phyloP scores from a whole-genome alignment of 2,329 filamentous ascomycete species.

The Myriangium duriaei region DNA sequence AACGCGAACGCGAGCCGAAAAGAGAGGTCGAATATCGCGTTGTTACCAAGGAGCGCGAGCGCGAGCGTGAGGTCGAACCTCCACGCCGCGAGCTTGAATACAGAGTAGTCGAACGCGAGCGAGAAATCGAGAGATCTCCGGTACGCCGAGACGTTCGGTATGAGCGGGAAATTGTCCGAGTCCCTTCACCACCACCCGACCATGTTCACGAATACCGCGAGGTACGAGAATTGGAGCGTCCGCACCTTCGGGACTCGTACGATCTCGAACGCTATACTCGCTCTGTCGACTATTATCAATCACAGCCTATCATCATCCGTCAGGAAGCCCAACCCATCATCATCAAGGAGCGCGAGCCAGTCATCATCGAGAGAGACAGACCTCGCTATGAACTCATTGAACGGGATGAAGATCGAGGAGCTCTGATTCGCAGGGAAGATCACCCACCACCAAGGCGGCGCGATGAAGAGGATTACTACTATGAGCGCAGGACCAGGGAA shows the following conservation, averaged over 20 bases:
- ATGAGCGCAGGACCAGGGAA: slow-evolving; percentile 44
- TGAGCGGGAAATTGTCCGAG: slow-evolving; percentile 19
- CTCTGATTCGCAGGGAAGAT: slow-evolving; percentile 30
- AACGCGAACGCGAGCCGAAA: slow-evolving; percentile 17
- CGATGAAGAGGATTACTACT: slow-evolving; percentile 49
- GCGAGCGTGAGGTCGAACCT: slow-evolving; percentile 16
- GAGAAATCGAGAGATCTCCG: slow-evolving; percentile 23
- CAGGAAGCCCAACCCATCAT: slow-evolving; percentile 42
- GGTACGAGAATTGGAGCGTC: slow-evolving; percentile 38
- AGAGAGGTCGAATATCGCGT: slow-evolving; percentile 23
- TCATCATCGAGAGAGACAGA: slow-evolving; percentile 40
- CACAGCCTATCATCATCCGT: slow-evolving; percentile 39
- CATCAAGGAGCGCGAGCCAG: slow-evolving; percentile 39
- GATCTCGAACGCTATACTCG: slow-evolving; percentile 40
- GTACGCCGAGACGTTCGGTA: slow-evolving; percentile 10
- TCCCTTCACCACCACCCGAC: slow-evolving; percentile 31
- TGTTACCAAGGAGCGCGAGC: slow-evolving; percentile 20
- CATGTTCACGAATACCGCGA: slow-evolving; percentile 40
- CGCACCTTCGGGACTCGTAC: slow-evolving; percentile 31
- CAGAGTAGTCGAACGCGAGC: slow-evolving; percentile 19
- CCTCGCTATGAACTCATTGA: slow-evolving; percentile 49
- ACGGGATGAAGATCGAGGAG: slow-evolving; percentile 42
- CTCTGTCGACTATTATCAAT: slow-evolving; percentile 40
- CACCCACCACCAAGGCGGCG: slow-evolving; percentile 22
- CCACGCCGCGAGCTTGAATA: slow-evolving; percentile 24